phyloP scores from a whole-genome alignment of 1,139 yeast genomes.

The Suhomyces terraborum region DNA sequence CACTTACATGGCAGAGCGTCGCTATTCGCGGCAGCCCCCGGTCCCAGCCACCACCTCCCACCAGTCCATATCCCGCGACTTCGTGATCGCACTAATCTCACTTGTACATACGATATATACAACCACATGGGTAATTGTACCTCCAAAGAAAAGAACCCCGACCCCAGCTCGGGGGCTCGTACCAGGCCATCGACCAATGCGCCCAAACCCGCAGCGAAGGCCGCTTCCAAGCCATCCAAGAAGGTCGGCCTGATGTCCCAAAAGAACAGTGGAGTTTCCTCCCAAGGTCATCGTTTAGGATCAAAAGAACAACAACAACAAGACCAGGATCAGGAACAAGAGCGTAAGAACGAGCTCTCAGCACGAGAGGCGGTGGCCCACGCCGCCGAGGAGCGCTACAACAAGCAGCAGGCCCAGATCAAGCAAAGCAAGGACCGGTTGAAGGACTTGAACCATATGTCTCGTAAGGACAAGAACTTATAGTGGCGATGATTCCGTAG shows the following conservation, averaged over 20 bases:
- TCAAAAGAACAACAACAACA: constrained; percentile 2
- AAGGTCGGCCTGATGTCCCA: not conserved
- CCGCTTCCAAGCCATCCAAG: not conserved
- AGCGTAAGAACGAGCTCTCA: constrained; percentile 1
- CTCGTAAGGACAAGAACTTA: constrained; percentile 36
- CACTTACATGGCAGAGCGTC: too few species aligned
- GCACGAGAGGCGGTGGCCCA: constrained; percentile 36
- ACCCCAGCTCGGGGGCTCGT: not conserved
- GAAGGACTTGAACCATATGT: constrained; percentile 32
- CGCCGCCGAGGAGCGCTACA: constrained; percentile 40
- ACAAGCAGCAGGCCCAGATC: constrained; percentile 28
- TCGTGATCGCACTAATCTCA: not conserved
- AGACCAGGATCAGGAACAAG: too few species aligned
- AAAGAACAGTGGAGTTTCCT: not conserved
- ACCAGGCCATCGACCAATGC: not conserved
- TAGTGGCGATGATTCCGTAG: not conserved
- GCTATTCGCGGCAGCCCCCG: not conserved
- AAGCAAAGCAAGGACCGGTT: constrained; percentile 32
- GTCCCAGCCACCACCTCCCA: too few species aligned
- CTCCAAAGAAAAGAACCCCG: constrained; percentile 14
- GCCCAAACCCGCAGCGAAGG: not conserved
- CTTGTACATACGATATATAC: constrained; percentile 5
- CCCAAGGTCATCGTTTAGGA: constrained; percentile 7
- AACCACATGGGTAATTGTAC: constrained; percentile 18
- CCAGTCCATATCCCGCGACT: too few species aligned